Percentiles rank a stretch among this genome's conserved stretches.
phyloP scores from a whole-genome alignment of 2,329 filamentous ascomycete species.

The Penicillium nordicum region DNA sequence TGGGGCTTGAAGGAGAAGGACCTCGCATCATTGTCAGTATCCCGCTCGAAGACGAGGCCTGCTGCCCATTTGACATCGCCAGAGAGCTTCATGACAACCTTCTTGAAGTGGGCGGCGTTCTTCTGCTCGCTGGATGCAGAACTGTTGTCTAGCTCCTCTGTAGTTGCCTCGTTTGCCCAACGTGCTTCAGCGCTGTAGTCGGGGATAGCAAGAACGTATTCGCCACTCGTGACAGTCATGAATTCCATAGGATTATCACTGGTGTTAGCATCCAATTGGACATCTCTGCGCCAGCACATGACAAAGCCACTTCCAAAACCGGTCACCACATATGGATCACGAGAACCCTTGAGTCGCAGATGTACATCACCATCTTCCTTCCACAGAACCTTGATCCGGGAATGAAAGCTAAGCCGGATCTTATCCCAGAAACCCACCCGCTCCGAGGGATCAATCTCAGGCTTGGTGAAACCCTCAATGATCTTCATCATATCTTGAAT shows the following conservation, averaged over 20 bases:
- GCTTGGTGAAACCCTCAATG: constrained; percentile 95
- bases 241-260: constrained; percentile 87
- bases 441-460: constrained; percentile 88
- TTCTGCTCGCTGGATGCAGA: constrained; percentile 62
- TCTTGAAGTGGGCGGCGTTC: constrained; percentile 85
- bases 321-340: constrained; percentile 90
- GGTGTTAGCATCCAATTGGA: constrained; percentile 78
- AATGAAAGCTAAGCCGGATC: constrained; percentile 90
- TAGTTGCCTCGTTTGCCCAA: constrained; percentile 50
- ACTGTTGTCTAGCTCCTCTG: constrained; percentile 56
- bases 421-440: constrained; percentile 98
- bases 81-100: constrained; percentile 97
- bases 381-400: constrained; percentile 83
- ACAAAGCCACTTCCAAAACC: constrained; percentile 91
- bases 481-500: constrained; percentile 99
- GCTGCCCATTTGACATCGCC: constrained; percentile 92
- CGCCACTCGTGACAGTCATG: constrained; percentile 92
- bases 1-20: constrained; percentile 89
- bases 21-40: constrained; percentile 66
- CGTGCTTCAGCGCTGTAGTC: constrained; percentile 88
- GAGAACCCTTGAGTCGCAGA: constrained; percentile 78
- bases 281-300: constrained; percentile 97
- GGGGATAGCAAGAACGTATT: constrained; percentile 90
- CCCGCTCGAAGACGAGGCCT: constrained; percentile 87
- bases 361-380: constrained; percentile 95